Evolutionary conservation across 2,329 filamentous ascomycete genomes (phyloP), one percentile per base, ranked within the genome.

Genomic region (Paradendryphiella salina): DNA sequence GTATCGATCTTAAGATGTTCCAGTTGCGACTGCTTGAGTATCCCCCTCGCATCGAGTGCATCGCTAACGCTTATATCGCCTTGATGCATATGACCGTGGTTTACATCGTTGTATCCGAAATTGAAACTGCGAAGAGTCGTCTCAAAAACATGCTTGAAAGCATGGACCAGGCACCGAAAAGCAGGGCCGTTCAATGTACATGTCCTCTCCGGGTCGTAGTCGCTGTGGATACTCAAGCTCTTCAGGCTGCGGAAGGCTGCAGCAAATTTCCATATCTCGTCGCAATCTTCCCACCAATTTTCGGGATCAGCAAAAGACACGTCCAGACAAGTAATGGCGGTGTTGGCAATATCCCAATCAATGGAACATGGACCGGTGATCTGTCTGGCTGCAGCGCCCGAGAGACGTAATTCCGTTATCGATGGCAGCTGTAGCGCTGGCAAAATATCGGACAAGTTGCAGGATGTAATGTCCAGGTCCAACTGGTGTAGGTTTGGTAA

Each of bases 311-410:
- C n/a, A 32, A 56, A 39, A 21, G 50, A 53, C 33, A 56, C 43
- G 10, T 50, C 37, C 21, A 56, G 18, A 11, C 18, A 39, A 13
- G 8, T 18, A 5, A 56, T 31, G 1, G 50, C n/a, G 11, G 46
- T 38, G 37, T 56, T 56, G 13, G 33, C 29, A 13, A 53, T 37
- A n/a, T 29, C 14, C 50, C 49, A 55, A 23, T 52, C n/a, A 11
- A 15, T 28, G 2, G 18, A 7, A 23, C 21, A 15, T 18, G 37
- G 13, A 3, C 34, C 26, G 4, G 20, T 5, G 10, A 21, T 21
- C 10, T 29, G 32, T 35, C 20, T 36, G 20, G 40, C 29, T 20
- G 15, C 11, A 17, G 43, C 23, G n/a, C 37, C 33, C 3, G 40
- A 45, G 10, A 56, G 36, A 8, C 37, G 13, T 11, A 56, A 21